Evolutionary conservation across 108 stramenopile species (phyloP).

Genomic region (Discostella pseudostelligera): DNA sequence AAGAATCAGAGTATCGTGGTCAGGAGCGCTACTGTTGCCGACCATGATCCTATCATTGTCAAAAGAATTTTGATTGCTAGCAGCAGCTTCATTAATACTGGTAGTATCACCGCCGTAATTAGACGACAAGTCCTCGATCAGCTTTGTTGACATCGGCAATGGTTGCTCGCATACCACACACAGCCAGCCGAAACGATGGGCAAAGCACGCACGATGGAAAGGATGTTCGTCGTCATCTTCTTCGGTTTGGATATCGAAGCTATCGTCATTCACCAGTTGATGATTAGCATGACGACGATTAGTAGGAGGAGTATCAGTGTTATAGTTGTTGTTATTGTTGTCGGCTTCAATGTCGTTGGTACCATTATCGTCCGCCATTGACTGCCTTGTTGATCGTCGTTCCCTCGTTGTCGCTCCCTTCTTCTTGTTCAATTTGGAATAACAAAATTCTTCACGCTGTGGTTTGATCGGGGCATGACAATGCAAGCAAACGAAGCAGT

Average conservation of each 20-base stretch:
- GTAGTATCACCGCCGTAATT: not conserved
- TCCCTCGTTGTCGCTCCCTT: not conserved
- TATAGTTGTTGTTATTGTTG: too few species aligned
- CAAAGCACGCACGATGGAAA: slow-evolving; percentile 51
- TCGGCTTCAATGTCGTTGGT: slow-evolving; percentile 1
- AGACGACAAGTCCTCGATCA: too few species aligned
- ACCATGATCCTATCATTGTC: too few species aligned
- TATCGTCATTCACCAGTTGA: too few species aligned
- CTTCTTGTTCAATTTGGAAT: slow-evolving; percentile 25
- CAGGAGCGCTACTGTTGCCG: not conserved
- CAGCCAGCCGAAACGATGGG: slow-evolving; percentile 54
- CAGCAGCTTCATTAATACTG: not conserved
- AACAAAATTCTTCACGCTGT: slow-evolving; percentile 13
- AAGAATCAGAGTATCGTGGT: not conserved
- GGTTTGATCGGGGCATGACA: slow-evolving; percentile 56
- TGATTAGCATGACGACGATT: too few species aligned
- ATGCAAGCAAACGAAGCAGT: slow-evolving; percentile 29
- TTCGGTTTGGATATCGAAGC: too few species aligned
- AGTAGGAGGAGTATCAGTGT: too few species aligned
- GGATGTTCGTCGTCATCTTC: slow-evolving; percentile 32
- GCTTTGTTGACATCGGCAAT: slow-evolving; percentile 38
- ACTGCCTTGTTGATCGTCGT: not conserved
- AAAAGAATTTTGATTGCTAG: not conserved
- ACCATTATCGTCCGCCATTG: not conserved
- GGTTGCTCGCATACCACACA: slow-evolving; percentile 56